Base-by-base conservation (phyloP, 2,329 filamentous ascomycete species). In the Penicillium sp. region DNA sequence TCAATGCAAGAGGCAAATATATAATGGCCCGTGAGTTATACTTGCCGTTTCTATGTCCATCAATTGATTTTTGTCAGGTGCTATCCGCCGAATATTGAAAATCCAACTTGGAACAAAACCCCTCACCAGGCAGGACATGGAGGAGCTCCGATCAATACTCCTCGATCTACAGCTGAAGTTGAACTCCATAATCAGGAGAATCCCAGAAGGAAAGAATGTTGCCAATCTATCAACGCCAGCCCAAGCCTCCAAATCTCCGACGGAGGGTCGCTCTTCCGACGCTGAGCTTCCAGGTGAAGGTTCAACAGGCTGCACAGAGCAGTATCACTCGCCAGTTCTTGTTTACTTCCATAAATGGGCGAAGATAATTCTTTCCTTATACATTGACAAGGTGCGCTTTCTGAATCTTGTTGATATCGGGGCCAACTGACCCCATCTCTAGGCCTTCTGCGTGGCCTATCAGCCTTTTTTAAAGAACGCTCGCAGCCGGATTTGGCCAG, bases 391-490 rank as follows among this genome's bases (percentile, higher is more conserved):
- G 63, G 69, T 77, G 29, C 26, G 59, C 23, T 16, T 47, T n/a
- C 7, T 32, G 16, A 7, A 43, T 19, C n/a, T 29, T n/a, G 4
- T 5, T n/a, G 3, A 0, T 14, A 27, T 18, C 4, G 13, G 18
- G 11, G 19, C 35, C 2, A 14, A 36, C 26, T 50, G 7, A 47
- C 26, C 26, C 13, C 51, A 68, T 18, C 9, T n/a, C 7, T 30
- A 75, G 72, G 73, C 74, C 6, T 77, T 74, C 46, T 78, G 76
- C 54, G 73, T 78, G 47, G 74, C 75, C 19, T 79, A 78, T 56
- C 76, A 77, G 53, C 76, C 76, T 7, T 78, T 79, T 39, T 62
- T 79, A 14, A 79, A 78, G 57, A 78, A 78, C 51, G 73, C 74
- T 14, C 76, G 74, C 51, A 78, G 76, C 60, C 73, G 75, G 27